Conservation (phyloP, 441 rosid species). For the Syzygium malaccense region DNA sequence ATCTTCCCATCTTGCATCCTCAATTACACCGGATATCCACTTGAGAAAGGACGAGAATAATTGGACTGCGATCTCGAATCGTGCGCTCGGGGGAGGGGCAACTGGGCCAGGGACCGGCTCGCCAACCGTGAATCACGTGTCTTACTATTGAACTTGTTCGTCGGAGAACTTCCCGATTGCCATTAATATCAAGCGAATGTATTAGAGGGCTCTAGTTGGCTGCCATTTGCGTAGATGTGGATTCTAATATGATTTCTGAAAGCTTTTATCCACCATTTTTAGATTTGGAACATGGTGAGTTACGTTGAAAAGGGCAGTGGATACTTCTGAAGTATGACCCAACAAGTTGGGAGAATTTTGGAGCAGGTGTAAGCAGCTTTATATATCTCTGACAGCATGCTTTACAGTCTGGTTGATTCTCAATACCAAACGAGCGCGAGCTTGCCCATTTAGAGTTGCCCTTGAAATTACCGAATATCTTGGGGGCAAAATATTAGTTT, state of each 20-base stretch:
- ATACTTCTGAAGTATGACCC: neutral
- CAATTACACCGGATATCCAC: neutral
- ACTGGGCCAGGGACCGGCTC: neutral
- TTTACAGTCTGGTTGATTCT: neutral
- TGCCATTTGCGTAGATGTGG: neutral
- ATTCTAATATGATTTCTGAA: neutral
- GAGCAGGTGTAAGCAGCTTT: neutral
- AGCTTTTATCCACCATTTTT: neutral
- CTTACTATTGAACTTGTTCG: neutral
- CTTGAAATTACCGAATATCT: neutral
- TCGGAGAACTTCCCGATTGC: neutral
- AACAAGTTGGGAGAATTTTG: neutral
- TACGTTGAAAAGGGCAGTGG: neutral
- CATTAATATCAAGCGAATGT: neutral
- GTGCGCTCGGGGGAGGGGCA: neutral
- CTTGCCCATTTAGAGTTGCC: neutral
- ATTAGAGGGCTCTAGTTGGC: no score
- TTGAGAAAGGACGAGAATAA: neutral
- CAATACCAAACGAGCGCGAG: neutral
- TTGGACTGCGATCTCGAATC: neutral
- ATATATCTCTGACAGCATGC: neutral
- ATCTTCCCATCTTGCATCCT: neutral
- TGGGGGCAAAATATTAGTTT: neutral
- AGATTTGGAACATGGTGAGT: neutral
- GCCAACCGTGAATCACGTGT: neutral